Base-by-base conservation (phyloP, 2,329 filamentous ascomycete genomes). In the Ophiosphaerella korrae region DNA sequence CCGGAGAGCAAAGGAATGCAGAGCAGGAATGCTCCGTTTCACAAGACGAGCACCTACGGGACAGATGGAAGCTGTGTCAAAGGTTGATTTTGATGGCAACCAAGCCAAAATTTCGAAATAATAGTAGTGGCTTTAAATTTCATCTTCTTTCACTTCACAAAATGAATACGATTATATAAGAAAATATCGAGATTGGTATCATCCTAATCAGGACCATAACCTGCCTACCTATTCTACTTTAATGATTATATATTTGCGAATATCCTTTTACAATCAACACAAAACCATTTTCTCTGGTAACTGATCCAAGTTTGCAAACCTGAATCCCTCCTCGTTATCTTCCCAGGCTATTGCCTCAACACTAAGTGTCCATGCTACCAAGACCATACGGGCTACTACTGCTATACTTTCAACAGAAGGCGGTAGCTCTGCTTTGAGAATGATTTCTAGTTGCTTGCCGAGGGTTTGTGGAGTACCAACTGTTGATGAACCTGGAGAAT, bases 281-380 rank as follows among this genome's bases (percentile, higher is more conserved):
- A 53, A 31, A n/a, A 59, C 24, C 40, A 62, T 53, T 37, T 44
- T 50, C 37, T 51, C 57, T 0, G 45, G 44, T 44, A 55, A 14
- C 2, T 16, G 31, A 0, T 50, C 47, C 11, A 57, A 1, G 16
- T 57, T 52, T 1, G 51, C 50, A 1, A 68, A 50, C 18, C 50
- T 52, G 33, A 62, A 64, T 2, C 60, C 65, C 1, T 33, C 34
- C 36, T 66, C 55, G 0, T 53, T 51, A 12, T 58, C 53, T 34
- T 57, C 64, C 64, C 65, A 69, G 2, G 58, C 67, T 1, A 69
- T 66, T 1, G 1, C 24, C 21, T 53, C 55, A 21, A 71, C 69
- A 34, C 66, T 67, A 32, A 62, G 24, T 26, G 67, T 68, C 70
- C 70, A 73, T 1, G 67, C 70, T 6, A 67, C 68, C 38, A 72